Evolutionary conservation across 2,329 filamentous ascomycete genomes (phyloP), one percentile per base, ranked within the genome.

Genomic region (Xylaria sp.): DNA sequence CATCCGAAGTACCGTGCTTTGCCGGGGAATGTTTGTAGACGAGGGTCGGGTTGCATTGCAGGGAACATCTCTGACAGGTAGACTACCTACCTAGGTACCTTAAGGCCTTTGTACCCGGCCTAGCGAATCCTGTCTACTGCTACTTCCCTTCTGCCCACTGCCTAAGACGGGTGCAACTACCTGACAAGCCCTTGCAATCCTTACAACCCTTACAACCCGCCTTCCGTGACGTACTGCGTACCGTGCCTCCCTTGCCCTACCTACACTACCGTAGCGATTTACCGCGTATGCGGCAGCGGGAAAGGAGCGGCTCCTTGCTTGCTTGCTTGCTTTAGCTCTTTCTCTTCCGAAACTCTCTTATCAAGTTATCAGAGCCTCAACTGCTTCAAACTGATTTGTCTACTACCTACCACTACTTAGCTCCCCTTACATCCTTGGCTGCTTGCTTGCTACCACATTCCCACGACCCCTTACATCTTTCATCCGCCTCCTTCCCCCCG

Each of bases 291-390:
- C 57, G 62, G 52, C 31, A 39, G 62, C 58, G 41, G 58, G 62
- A 62, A 54, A 57, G 57, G 28, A 60, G 43, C 60, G 58, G 33
- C 56, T 25, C 56, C 62, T 48, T 62, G 33, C 46, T 49, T 67
- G 54, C 43, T 36, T 36, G 33, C 33, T 36, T 36, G 33, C 33
- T 36, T 36, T 36, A 36, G 33, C 33, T 41, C 57, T 58, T 60
- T 36, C 25, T 36, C 55, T 62, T 58, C 46, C 28, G 20, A 56
- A 59, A 62, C 49, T 52, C 48, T 55, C 39, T 39, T 20, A 28
- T 55, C 52, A 68, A 62, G 63, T 39, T 20, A 28, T 55, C 52
- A 68, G 65, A 65, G 65, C 65, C 65, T 65, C 68, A 65, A 55
- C n/a, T 49, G 9, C 20, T 12, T 12, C 13, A 52, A 4, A 49